phyloP scores from a whole-genome alignment of 2,329 filamentous ascomycete genomes.

The Cladophialophora exuberans region DNA sequence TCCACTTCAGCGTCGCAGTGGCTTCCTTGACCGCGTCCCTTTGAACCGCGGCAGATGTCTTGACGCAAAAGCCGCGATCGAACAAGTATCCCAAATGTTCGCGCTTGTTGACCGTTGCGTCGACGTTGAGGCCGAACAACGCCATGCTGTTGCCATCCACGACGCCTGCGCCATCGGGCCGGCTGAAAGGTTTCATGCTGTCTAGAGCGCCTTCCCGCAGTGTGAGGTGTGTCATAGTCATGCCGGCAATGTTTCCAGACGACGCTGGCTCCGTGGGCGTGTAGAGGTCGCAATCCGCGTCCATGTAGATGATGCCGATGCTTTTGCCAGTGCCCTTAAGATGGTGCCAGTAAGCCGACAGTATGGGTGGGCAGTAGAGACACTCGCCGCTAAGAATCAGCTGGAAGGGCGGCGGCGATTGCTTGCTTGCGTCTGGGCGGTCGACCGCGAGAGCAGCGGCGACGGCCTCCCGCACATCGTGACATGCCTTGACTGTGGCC shows the following conservation, averaged over 20 bases:
- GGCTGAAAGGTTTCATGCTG: slow-evolving; percentile 16
- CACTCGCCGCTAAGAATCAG: slow-evolving; percentile 23
- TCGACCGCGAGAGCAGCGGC: not conserved
- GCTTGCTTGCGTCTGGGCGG: not conserved
- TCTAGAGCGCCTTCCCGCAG: slow-evolving; percentile 5
- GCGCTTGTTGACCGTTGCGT: slow-evolving; percentile 12
- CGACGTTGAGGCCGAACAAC: slow-evolving; percentile 20
- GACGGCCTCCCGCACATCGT: slow-evolving; percentile 2
- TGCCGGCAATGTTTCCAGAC: slow-evolving; percentile 16
- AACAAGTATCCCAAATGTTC: slow-evolving; percentile 32
- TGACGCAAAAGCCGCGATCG: slow-evolving; percentile 33
- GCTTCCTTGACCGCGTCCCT: slow-evolving; percentile 8
- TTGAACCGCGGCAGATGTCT: slow-evolving; percentile 30
- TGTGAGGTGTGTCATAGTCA: slow-evolving; percentile 19
- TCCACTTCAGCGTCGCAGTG: slow-evolving; percentile 24
- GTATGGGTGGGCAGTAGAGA: slow-evolving; percentile 17
- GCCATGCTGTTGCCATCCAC: slow-evolving; percentile 16
- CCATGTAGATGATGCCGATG: slow-evolving; percentile 25
- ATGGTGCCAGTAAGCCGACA: slow-evolving; percentile 17
- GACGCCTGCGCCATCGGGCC: slow-evolving; percentile 3
- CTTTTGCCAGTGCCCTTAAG: not conserved
- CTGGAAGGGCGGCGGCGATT: slow-evolving; percentile 9
- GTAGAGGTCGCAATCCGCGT: slow-evolving; percentile 18
- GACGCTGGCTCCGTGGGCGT: slow-evolving; percentile 12
- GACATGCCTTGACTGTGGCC: slow-evolving; percentile 10